Conservation (phyloP, 2,329 filamentous ascomycete genomes). For the Exserohilum turcica region DNA sequence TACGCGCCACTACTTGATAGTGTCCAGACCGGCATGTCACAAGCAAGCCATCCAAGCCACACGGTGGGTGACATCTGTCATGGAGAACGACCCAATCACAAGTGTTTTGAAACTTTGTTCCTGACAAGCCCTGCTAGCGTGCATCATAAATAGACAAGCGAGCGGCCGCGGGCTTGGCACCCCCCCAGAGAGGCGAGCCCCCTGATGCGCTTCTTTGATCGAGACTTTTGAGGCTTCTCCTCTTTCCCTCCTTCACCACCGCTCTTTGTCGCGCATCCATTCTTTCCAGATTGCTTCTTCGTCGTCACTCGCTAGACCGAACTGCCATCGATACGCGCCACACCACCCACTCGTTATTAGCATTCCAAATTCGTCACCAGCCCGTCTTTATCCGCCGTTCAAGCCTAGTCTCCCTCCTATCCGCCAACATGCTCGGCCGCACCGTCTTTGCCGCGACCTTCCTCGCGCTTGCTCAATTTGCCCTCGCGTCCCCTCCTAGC, state of each 20-base stretch:
- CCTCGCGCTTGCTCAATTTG: conserved; percentile 30
- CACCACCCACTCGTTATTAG: not conserved
- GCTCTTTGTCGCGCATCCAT: conserved; percentile 20
- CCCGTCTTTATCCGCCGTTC: not conserved
- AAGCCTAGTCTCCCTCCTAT: conserved; percentile 2
- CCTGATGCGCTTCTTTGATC: conserved; percentile 6
- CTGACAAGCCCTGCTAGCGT: conserved; percentile 24
- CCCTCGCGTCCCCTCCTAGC: conserved; percentile 30
- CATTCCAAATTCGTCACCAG: conserved; percentile 2
- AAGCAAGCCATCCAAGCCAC: no score
- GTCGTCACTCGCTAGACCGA: conserved; percentile 26
- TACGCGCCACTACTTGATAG: no score
- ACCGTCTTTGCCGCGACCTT: conserved; percentile 34
- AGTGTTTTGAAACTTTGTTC: conserved; percentile 21
- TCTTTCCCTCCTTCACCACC: conserved; percentile 12
- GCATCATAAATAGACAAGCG: conserved; percentile 10
- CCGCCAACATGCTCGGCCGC: conserved; percentile 36
- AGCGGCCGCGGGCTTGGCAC: conserved; percentile 5
- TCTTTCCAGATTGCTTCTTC: conserved; percentile 11
- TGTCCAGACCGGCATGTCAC: no score
- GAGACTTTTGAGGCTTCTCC: conserved; percentile 10
- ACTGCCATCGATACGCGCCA: conserved; percentile 10
- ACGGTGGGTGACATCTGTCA: not conserved
- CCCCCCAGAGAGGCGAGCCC: conserved; percentile 6
- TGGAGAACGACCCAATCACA: conserved; percentile 21